Percentiles rank a stretch among this genome's conserved stretches.
Conservation (phyloP, 2,329 filamentous ascomycete species). For the Botryosphaeria agaves region DNA sequence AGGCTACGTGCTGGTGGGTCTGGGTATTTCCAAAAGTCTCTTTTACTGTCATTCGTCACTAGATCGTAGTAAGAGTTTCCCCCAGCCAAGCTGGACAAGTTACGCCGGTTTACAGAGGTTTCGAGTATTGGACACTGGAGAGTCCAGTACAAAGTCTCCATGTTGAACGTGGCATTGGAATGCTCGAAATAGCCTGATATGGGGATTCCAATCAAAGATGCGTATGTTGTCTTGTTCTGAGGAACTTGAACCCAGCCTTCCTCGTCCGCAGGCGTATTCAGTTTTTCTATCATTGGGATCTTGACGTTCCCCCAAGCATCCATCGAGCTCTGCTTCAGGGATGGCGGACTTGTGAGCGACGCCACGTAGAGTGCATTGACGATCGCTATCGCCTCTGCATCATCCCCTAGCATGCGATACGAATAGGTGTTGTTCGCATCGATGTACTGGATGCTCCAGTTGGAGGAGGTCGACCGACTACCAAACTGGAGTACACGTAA, state of each 20-base stretch:
- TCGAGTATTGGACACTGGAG: constrained; percentile 4
- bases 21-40: too few relatives aligned
- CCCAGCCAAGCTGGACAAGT: too few relatives aligned
- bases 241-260: constrained; percentile 4
- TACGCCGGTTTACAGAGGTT: too few relatives aligned
- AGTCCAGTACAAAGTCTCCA: constrained; percentile 6
- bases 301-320: constrained; percentile 8
- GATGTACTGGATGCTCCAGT: not conserved
- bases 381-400: not conserved
- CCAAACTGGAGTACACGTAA: not conserved
- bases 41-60: too few relatives aligned
- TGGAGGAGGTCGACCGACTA: not conserved
- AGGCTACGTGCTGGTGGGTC: constrained; percentile 1
- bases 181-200: constrained; percentile 1
- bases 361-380: constrained; percentile 1
- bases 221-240: constrained; percentile 2
- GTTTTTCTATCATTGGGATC: constrained; percentile 6
- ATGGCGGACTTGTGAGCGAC: constrained; percentile 1
- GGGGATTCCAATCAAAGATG: constrained; percentile 5
- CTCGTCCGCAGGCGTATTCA: constrained; percentile 1
- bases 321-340: constrained; percentile 3
- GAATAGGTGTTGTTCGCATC: not conserved
- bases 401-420: not conserved
- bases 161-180: constrained; percentile 4
- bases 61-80: too few relatives aligned